Evolutionary conservation across 495 filamentous ascomycete genomes (phyloP).

Genomic region (Talaromyces wortmannii): DNA sequence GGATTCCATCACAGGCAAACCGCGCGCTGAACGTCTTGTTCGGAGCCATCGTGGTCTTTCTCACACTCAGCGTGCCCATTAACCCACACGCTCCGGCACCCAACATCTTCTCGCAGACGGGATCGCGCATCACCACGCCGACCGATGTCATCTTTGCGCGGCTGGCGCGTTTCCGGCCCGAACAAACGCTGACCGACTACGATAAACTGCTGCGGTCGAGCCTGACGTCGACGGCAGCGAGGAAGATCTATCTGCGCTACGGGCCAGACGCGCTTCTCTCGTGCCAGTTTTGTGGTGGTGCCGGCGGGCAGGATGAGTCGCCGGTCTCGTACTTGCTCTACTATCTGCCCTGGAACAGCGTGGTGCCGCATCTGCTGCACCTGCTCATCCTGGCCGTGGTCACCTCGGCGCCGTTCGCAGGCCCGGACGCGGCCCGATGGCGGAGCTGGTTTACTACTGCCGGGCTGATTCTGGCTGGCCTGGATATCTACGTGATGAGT

Average conservation of each 20-base stretch:
- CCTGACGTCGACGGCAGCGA: constrained; percentile 60
- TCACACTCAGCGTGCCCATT: constrained; percentile 64
- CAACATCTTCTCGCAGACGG: constrained; percentile 74
- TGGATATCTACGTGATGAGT: constrained; percentile 56
- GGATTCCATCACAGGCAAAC: constrained; percentile 28
- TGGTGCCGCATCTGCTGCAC: constrained; percentile 74
- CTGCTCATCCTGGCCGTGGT: constrained; percentile 60
- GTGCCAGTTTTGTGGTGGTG: constrained; percentile 79
- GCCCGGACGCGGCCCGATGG: constrained; percentile 57
- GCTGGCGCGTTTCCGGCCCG: constrained; percentile 54
- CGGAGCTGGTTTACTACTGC: constrained; percentile 60
- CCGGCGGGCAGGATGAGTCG: constrained; percentile 43
- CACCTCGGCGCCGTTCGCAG: constrained; percentile 46
- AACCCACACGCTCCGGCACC: constrained; percentile 48
- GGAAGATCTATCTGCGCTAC: constrained; percentile 76
- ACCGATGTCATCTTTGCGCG: constrained; percentile 81
- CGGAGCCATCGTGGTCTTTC: constrained; percentile 44
- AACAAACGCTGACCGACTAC: constrained; percentile 41
- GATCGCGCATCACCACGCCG: constrained; percentile 76
- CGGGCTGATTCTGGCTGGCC: constrained; percentile 46
- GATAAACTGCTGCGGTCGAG: constrained; percentile 61
- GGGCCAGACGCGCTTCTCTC: constrained; percentile 63
- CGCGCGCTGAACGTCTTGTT: constrained; percentile 58
- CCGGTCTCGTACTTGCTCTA: constrained; percentile 69
- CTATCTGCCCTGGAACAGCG: constrained; percentile 60